Conservation (phyloP, 805 yeast species). For the Blastobotrys robertii region DNA sequence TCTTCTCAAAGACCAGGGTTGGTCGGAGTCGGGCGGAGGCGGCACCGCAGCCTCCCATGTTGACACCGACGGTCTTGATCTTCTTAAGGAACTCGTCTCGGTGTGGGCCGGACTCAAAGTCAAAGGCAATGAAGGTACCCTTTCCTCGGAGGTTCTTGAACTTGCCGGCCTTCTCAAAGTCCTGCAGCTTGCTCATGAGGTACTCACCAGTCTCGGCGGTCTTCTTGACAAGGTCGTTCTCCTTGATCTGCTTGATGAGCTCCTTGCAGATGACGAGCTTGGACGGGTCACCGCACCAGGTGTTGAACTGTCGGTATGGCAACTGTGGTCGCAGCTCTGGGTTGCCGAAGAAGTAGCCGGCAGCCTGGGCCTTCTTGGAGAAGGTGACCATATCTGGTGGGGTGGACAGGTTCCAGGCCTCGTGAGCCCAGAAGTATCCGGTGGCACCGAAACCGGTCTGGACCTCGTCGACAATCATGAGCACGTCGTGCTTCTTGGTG, state of each 20-base stretch:
- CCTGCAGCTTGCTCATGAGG: conserved; percentile 48
- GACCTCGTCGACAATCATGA: conserved; percentile 75
- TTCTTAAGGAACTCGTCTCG: conserved; percentile 55
- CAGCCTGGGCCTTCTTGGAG: conserved; percentile 82
- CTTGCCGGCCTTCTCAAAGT: conserved; percentile 42
- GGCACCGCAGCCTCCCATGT: conserved; percentile 80
- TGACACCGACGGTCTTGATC: conserved; percentile 58
- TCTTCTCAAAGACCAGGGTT: conserved; percentile 63
- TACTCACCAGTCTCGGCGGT: conserved; percentile 58
- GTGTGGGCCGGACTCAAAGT: conserved; percentile 40
- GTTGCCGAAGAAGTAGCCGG: conserved; percentile 76
- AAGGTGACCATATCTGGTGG: conserved; percentile 81
- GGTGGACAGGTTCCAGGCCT: conserved; percentile 64
- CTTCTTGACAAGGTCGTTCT: conserved; percentile 47
- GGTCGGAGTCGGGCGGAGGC: conserved; percentile 76
- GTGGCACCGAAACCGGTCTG: conserved; percentile 89
- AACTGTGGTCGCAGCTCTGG: conserved; percentile 61
- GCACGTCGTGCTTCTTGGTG: conserved; percentile 58
- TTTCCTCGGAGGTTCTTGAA: conserved; percentile 60
- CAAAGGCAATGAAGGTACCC: conserved; percentile 83
- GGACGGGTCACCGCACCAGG: conserved; percentile 92
- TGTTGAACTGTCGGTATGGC: conserved; percentile 86
- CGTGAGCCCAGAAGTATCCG: conserved; percentile 82
- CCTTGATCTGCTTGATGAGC: conserved; percentile 54
- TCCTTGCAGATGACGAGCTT: conserved; percentile 67